These are phyloP conservation scores for Nannochloris sp. DNA, from an alignment of 139 green algal species.

Conservation along the genomic window DNA sequence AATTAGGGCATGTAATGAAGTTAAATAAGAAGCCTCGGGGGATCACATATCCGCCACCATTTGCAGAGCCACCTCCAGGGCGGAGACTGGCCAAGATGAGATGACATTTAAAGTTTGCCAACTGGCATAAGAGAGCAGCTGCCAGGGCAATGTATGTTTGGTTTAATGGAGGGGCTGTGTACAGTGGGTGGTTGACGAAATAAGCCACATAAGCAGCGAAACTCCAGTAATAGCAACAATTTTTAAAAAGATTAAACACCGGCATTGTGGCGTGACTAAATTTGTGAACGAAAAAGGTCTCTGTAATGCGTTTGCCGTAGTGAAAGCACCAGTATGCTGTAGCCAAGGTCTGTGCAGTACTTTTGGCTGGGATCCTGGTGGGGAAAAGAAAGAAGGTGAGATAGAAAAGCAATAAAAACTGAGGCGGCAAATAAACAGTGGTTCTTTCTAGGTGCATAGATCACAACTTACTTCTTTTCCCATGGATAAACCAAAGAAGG, in stretches of 20 bases:
- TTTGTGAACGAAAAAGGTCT: conserved; percentile 93
- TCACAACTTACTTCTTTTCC: conserved; percentile 19
- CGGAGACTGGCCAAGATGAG: conserved; percentile 80
- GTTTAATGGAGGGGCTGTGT: conserved; percentile 69
- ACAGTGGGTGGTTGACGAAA: conserved; percentile 97
- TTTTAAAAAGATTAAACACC: conserved; percentile 89
- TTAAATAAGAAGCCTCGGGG: conserved; percentile 87
- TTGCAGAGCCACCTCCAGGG: conserved; percentile 46
- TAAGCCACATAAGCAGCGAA: conserved; percentile 89
- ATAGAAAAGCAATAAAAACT: not conserved
- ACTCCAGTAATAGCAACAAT: conserved; percentile 94
- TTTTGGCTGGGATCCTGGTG: conserved; percentile 11
- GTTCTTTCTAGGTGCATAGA: not conserved
- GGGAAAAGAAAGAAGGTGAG: not conserved
- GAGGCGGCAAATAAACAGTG: not conserved
- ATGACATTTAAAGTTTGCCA: conserved; percentile 78
- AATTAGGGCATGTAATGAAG: conserved; percentile 97
- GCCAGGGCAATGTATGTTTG: conserved; percentile 26
- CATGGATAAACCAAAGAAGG: conserved; percentile 61
- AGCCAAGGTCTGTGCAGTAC: conserved; percentile 70
- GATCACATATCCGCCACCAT: too few species aligned
- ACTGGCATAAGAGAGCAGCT: conserved; percentile 58
- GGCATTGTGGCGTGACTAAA: conserved; percentile 96
- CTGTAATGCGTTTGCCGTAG: conserved; percentile 92
- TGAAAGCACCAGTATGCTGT: conserved; percentile 87